Percentiles rank a stretch among this genome's conserved stretches.
phyloP scores from a whole-genome alignment of 208 protist species.

The Leptomonas pyrrhocoris region DNA sequence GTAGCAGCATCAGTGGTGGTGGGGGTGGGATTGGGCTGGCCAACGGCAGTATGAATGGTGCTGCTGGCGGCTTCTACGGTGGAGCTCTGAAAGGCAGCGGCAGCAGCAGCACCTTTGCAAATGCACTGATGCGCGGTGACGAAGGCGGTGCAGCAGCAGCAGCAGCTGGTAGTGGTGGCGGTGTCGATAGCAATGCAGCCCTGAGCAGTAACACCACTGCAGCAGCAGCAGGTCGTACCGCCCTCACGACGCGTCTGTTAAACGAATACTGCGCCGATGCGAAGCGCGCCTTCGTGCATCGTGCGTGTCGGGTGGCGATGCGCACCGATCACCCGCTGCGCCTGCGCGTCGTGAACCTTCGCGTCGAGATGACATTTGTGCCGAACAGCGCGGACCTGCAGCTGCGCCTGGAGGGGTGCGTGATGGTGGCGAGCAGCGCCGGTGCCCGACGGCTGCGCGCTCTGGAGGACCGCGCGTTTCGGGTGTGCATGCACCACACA shows the following conservation, averaged over 20 bases:
- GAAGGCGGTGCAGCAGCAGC: neutral
- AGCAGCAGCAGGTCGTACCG: slow-evolving; percentile 28
- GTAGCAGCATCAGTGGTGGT: neutral
- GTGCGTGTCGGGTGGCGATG: slow-evolving; percentile 69
- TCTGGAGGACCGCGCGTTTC: slow-evolving; percentile 70
- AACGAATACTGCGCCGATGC: slow-evolving; percentile 85
- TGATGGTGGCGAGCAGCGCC: slow-evolving; percentile 56
- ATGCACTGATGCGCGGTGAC: neutral
- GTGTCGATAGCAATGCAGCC: slow-evolving; percentile 5
- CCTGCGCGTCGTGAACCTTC: slow-evolving; percentile 69
- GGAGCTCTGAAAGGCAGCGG: neutral
- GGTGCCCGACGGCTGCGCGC: slow-evolving; percentile 36
- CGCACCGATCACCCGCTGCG: slow-evolving; percentile 37
- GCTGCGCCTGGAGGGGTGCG: slow-evolving; percentile 76
- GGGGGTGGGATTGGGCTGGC: neutral
- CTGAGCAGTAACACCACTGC: neutral
- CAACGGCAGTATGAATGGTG: slow-evolving; percentile 8
- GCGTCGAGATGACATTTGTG: slow-evolving; percentile 71
- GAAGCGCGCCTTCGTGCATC: slow-evolving; percentile 76
- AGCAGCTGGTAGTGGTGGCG: neutral
- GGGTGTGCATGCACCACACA: slow-evolving; percentile 64
- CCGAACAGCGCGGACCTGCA: slow-evolving; percentile 79
- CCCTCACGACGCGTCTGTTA: slow-evolving; percentile 53
- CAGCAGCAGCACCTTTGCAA: neutral
- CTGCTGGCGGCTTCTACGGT: neutral